These are phyloP conservation scores for Ustilago trichophora DNA, from an alignment of 1,284 basidiomycete genomes.

Conservation along the genomic window DNA sequence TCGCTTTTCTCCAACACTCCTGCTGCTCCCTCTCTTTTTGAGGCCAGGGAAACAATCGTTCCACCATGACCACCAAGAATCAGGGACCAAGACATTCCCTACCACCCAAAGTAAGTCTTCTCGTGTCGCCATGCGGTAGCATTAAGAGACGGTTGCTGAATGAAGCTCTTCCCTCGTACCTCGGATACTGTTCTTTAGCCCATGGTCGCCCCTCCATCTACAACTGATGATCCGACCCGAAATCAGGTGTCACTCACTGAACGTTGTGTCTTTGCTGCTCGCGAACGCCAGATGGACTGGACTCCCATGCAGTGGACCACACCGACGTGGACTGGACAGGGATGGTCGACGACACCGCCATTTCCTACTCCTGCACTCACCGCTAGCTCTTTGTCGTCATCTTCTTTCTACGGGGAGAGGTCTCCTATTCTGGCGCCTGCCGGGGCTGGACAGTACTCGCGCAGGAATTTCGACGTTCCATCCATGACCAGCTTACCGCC, in stretches of 20 bases:
- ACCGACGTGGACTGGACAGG: constrained; percentile 6
- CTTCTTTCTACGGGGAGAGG: constrained; percentile 19
- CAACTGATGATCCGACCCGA: constrained; percentile 4
- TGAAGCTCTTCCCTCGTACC: background rate
- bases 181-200: constrained; percentile 4
- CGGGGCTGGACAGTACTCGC: background rate
- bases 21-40: background rate
- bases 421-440: constrained; percentile 12
- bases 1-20: constrained; percentile 7
- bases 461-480: constrained; percentile 10
- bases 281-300: constrained; percentile 15
- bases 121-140: background rate
- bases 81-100: constrained; percentile 38
- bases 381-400: constrained; percentile 31
- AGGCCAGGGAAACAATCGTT: background rate
- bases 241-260: constrained; percentile 7
- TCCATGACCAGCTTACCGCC: constrained; percentile 10
- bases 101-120: constrained; percentile 35
- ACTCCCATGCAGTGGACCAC: background rate
- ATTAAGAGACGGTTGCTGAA: background rate
- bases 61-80: constrained; percentile 30
- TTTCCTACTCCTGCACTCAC: constrained; percentile 30
- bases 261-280: background rate
- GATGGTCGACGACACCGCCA: constrained; percentile 21
- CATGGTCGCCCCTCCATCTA: constrained; percentile 6